These are phyloP conservation scores for Jackrogersella multiformis DNA, from an alignment of 495 filamentous ascomycete species.

Conservation along the genomic window DNA sequence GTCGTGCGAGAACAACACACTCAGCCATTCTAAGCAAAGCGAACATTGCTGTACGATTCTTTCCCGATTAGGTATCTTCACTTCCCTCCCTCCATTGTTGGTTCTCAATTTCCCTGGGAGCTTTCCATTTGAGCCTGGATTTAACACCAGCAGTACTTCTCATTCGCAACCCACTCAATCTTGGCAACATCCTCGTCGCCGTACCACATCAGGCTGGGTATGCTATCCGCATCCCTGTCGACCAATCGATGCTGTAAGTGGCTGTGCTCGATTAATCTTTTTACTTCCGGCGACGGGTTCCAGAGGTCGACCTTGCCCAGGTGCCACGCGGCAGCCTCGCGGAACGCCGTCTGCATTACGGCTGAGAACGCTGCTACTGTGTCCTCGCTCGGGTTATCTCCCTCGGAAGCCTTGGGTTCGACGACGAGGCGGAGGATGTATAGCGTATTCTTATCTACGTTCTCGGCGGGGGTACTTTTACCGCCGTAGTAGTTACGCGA, in stretches of 20 bases:
- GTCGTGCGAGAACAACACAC: neutral
- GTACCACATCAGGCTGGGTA: slow-evolving; percentile 65
- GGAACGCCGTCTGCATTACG: slow-evolving; percentile 52
- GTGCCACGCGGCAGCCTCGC: slow-evolving; percentile 55
- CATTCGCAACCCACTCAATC: slow-evolving; percentile 86
- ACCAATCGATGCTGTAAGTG: slow-evolving; percentile 55
- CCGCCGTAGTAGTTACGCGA: slow-evolving; percentile 71
- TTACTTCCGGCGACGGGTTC: slow-evolving; percentile 56
- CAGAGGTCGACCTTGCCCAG: slow-evolving; percentile 59
- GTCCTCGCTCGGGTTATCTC: slow-evolving; percentile 58
- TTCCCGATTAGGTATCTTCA: neutral
- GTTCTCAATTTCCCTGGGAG: neutral
- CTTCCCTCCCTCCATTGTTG: neutral
- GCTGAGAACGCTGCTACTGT: slow-evolving; percentile 67
- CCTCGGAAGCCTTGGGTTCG: slow-evolving; percentile 57
- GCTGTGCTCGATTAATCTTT: slow-evolving; percentile 49
- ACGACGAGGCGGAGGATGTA: slow-evolving; percentile 82
- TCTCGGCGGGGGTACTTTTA: slow-evolving; percentile 42
- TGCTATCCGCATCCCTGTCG: slow-evolving; percentile 60
- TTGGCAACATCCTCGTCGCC: slow-evolving; percentile 56
- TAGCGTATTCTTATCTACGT: slow-evolving; percentile 69
- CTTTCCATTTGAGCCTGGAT: neutral
- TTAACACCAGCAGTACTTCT: slow-evolving; percentile 96
- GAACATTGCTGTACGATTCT: slow-evolving; percentile 1
- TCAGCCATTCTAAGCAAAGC: neutral